Base-by-base conservation (phyloP, 305 asterid species). In the Fraxinus ornus region DNA sequence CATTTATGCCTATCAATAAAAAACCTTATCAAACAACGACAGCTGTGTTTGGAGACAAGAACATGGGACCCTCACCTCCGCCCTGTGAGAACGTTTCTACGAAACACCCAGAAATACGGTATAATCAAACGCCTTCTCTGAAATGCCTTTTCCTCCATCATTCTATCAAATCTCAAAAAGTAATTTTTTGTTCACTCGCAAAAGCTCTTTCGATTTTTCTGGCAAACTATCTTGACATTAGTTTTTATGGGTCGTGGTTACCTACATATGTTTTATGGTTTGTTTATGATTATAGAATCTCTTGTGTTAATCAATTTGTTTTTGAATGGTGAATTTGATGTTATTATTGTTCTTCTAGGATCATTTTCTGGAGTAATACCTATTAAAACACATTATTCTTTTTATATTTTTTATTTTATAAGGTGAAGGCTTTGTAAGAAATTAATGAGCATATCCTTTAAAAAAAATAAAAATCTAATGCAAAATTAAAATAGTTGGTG, bases 311-410 rank as follows among this genome's bases (percentile, higher is more conserved):
- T 85, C 24, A 36, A 28, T 79, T 71, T 7, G 80, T 79, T 84
- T 37, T 84, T 80, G 78, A 82, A 26, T 78, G 75, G 62, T 88
- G 78, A 72, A 47, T 84, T 78, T 73, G 52, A 19, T 78, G 32
- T 8, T 28, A n/a, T 28, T 39, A 41, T 66, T 78, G 9, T 81
- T 66, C 78, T 41, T 82, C 78, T 74, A 81, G 37, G 57, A 6
- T 12, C 68, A 57, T 57, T 57, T 57, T 57, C 26, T 57, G 2
- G 28, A 57, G 68, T 19, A 57, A 19, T 6, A 19, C 28, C 28
- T 57, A 57, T 57, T n/a, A 57, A 57, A 57, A 57, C 68, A 21
- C 26, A 57, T 24, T 57, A 17, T 52, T 49, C 24, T 55, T 57
- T 19, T 52, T 57, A 6, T n/a, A 4, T 49, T 49, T 49, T 15